Base-by-base conservation (phyloP, 768 basidiomycete genomes). In the Russula brevipes region DNA sequence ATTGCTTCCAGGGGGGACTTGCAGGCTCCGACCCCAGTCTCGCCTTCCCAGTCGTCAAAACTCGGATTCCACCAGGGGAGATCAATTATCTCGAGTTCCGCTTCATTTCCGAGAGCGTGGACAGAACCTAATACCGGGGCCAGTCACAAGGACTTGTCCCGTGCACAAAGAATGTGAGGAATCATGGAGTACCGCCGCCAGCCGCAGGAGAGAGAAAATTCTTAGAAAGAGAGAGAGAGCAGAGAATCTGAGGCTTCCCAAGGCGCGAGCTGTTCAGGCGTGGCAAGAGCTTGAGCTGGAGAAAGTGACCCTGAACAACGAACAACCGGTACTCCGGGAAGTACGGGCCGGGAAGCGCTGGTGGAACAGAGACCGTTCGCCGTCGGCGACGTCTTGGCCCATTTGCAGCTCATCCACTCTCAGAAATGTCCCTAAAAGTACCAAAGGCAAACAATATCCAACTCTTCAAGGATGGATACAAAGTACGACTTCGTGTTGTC, bases 391-490 rank as follows among this genome's bases (percentile, higher is more conserved):
- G 4, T 4, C 19, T 17, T 19, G 50, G 24, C 36, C 33, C 45
- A 24, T 6, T 24, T 12, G 31, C 41, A 45, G 10, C 52, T 12
- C 44, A 31, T 35, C 52, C 9, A 41, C 36, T 24, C 12, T 31
- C 30, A 57, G 19, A 24, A 52, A 98, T 98, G 95, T 87, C 94
- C 66, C 81, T 98, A 70, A 94, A 94, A 80, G 93, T 98, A 19
- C 95, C 94, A 35, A 94, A 94, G 75, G 79, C 87, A 57, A 88
- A 85, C 72, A 90, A 88, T 66, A 72, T 94, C 46, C 93, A 94
- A 75, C 84, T 99, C 45, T 98, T 99, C 82, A 98, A 98, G 75
- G 92, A 97, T 38, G 96, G 96, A 31, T 94, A 93, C 83, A 97
- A 96, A 82, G 94, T 90, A 65, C 17, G 76, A 11, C 35, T 30